Evolutionary conservation across 2,329 filamentous ascomycete genomes (phyloP).

Genomic region (Trichophyton simii): DNA sequence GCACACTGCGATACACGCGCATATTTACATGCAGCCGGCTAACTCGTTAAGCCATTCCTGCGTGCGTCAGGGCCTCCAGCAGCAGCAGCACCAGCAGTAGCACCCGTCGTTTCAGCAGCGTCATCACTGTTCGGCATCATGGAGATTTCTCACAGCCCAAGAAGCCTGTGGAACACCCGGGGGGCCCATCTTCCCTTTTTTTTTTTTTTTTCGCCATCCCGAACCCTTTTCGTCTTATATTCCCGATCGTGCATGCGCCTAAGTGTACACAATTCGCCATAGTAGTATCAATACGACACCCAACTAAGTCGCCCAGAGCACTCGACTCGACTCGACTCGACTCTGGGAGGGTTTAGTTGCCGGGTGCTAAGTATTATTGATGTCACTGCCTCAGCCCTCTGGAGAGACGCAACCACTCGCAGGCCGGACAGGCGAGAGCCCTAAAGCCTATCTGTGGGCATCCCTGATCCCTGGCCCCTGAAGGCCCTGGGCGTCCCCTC

Average conservation of each 20-base stretch:
- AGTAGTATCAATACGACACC: no score
- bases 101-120: neutral
- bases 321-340: no score
- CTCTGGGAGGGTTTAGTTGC: no score
- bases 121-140: neutral
- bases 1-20: no score
- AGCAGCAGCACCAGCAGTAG: neutral
- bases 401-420: neutral
- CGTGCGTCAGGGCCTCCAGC: neutral
- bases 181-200: neutral
- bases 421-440: neutral
- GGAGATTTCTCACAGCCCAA: neutral
- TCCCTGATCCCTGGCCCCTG: neutral
- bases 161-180: neutral
- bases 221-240: neutral
- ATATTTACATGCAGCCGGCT: no score
- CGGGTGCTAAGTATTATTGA: no score
- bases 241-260: neutral
- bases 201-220: neutral
- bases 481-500: no score
- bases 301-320: no score
- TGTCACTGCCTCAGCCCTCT: no score
- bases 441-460: neutral
- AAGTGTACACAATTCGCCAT: no score
- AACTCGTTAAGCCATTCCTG: neutral